Percentiles rank a stretch among this genome's conserved stretches.
Evolutionary conservation across 257 asterid species (phyloP).

Genomic region (Ehretia macrophylla): DNA sequence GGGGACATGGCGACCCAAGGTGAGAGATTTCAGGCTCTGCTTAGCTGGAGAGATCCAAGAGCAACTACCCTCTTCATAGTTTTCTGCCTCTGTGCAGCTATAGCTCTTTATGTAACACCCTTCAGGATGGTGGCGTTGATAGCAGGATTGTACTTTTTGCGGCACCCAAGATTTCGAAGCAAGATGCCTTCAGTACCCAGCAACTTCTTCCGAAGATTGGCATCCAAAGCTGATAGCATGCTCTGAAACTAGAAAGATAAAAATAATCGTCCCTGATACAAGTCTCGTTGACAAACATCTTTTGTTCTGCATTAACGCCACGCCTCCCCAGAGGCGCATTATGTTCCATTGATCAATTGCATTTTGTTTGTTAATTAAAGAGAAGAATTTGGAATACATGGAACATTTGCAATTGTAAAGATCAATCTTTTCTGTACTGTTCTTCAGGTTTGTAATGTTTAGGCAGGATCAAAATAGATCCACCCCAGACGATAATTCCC

Average conservation of each 20-base stretch:
- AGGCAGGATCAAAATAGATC: no score
- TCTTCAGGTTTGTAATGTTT: no score
- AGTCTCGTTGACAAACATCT: no score
- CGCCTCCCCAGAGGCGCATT: no score
- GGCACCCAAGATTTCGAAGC: conserved; percentile 22
- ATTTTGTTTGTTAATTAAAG: no score
- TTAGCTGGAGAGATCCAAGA: conserved; percentile 28
- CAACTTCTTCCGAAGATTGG: conserved; percentile 23
- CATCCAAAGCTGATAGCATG: conserved; percentile 21
- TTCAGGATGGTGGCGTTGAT: conserved; percentile 12
- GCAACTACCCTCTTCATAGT: conserved; percentile 15
- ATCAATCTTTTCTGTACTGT: no score
- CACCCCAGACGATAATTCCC: no score
- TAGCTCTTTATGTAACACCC: conserved; percentile 17
- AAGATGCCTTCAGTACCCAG: conserved; percentile 18
- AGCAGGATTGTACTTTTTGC: conserved; percentile 14
- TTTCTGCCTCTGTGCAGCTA: conserved; percentile 17
- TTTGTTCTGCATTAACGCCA: no score
- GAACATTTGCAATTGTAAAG: no score
- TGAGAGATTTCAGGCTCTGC: conserved; percentile 20
- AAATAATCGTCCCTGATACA: no score
- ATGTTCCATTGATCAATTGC: no score
- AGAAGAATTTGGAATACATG: no score
- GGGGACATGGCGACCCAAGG: conserved; percentile 25
- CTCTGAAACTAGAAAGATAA: conserved; percentile 1